Percentiles rank a stretch among this genome's conserved stretches.
phyloP scores from a whole-genome alignment of 1,284 basidiomycete genomes.

The Xerocomus cyaneibrunnescens region DNA sequence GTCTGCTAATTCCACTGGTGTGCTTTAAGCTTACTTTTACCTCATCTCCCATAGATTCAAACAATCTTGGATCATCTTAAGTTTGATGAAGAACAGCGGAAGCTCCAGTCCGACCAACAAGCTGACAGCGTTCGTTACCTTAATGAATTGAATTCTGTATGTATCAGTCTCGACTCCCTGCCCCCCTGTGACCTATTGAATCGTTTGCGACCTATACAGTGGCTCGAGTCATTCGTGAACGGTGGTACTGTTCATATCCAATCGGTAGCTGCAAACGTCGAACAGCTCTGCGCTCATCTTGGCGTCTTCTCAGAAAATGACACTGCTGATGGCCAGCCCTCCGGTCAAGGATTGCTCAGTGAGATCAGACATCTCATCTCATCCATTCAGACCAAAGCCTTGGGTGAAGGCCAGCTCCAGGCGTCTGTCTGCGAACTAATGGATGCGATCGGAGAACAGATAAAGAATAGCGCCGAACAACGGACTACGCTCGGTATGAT shows the following conservation, averaged over 20 bases:
- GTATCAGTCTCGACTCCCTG: conserved; percentile 14
- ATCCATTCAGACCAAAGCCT: conserved; percentile 23
- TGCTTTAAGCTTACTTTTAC: not conserved
- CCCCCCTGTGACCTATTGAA: not conserved
- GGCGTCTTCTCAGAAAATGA: conserved; percentile 22
- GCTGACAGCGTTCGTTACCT: conserved; percentile 70
- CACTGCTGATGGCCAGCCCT: not conserved
- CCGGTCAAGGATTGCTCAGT: conserved; percentile 21
- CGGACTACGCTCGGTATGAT: conserved; percentile 31
- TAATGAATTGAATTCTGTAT: conserved; percentile 67
- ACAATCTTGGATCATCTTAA: conserved; percentile 47
- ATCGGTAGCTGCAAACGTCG: conserved; percentile 56
- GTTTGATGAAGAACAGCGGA: conserved; percentile 46
- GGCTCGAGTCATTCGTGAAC: conserved; percentile 80
- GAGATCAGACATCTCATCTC: conserved; percentile 29
- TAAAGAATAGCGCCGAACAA: conserved; percentile 27
- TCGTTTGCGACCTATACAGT: conserved; percentile 43
- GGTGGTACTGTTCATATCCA: conserved; percentile 72
- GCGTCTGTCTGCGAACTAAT: conserved; percentile 28
- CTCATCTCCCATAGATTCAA: conserved; percentile 36
- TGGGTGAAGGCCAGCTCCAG: conserved; percentile 24
- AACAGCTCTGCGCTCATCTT: conserved; percentile 57
- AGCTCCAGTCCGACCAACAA: conserved; percentile 57
- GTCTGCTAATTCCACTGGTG: conserved; percentile 7
- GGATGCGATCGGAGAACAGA: conserved; percentile 28